Percentiles rank a stretch among this genome's conserved stretches.
phyloP scores from a whole-genome alignment of 2,329 filamentous ascomycete species.

The Colletotrichum lindemuthianum region DNA sequence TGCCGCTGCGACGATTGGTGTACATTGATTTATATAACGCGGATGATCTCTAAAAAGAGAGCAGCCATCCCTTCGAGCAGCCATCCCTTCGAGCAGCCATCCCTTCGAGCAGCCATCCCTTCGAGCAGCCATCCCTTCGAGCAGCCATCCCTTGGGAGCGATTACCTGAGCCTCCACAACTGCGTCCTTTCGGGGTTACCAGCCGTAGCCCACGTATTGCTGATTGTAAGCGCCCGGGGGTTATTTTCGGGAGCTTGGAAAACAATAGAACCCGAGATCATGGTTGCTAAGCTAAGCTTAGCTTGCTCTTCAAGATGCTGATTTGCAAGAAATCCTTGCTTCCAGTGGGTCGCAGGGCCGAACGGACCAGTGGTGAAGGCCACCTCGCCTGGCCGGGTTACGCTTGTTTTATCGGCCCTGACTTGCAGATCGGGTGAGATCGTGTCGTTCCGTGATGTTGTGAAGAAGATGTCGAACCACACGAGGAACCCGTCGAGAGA shows the following conservation, averaged over 20 bases:
- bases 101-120: too few relatives aligned
- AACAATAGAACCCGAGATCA: conserved; percentile 72
- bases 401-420: conserved; percentile 71
- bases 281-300: conserved; percentile 62
- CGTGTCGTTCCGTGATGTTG: conserved; percentile 65
- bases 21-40: too few relatives aligned
- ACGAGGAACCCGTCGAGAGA: conserved; percentile 86
- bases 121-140: too few relatives aligned
- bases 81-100: too few relatives aligned
- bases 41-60: neutral
- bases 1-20: too few relatives aligned
- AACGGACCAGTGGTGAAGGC: conserved; percentile 89
- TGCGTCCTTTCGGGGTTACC: conserved; percentile 55
- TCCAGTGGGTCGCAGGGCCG: conserved; percentile 87
- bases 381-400: conserved; percentile 68
- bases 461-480: conserved; percentile 96
- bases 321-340: conserved; percentile 80
- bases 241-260: conserved; percentile 77
- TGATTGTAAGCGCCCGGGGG: conserved; percentile 74
- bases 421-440: conserved; percentile 58
- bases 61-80: too few relatives aligned
- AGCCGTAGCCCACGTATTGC: conserved; percentile 67
- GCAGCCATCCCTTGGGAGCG: too few relatives aligned
- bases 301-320: conserved; percentile 63
- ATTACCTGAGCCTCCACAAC: conserved; percentile 60